phyloP scores from a whole-genome alignment of 2,329 filamentous ascomycete genomes.

The Arthrocladium fulminans region DNA sequence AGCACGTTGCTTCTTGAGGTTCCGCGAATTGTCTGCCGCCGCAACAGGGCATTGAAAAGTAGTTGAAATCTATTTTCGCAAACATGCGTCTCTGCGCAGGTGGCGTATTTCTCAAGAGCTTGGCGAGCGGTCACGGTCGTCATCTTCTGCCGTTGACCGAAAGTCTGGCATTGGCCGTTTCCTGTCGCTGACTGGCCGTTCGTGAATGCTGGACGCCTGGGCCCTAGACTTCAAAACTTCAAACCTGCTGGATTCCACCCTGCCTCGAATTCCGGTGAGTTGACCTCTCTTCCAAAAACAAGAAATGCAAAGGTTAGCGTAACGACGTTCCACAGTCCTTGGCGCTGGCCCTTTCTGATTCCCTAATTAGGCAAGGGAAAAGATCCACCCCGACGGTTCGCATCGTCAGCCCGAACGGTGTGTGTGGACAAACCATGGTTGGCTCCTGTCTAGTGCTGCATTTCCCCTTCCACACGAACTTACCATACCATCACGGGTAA shows the following conservation, averaged over 20 bases:
- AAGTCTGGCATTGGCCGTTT: too few relatives aligned
- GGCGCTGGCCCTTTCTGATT: not conserved
- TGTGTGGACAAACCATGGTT: not conserved
- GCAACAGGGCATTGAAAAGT: not conserved
- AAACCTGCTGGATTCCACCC: not conserved
- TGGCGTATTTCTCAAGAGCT: too few relatives aligned
- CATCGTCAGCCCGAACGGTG: not conserved
- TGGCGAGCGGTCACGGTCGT: too few relatives aligned
- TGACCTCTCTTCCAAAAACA: not conserved
- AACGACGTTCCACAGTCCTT: not conserved
- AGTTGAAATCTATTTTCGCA: not conserved
- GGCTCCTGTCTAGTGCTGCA: not conserved
- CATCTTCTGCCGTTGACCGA: too few relatives aligned
- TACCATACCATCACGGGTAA: not conserved
- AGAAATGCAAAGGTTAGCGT: not conserved
- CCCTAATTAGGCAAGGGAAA: not conserved
- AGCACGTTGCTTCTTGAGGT: constrained; percentile 17
- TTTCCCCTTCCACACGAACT: not conserved
- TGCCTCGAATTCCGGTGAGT: not conserved
- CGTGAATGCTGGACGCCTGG: too few relatives aligned
- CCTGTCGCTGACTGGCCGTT: too few relatives aligned
- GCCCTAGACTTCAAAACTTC: too few relatives aligned
- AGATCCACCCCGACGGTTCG: not conserved
- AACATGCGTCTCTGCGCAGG: too few relatives aligned
- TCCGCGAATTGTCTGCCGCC: not conserved